Percentiles rank a stretch among this genome's conserved stretches.
Conservation (phyloP, 2,329 filamentous ascomycete genomes). For the Penicillium sp. region DNA sequence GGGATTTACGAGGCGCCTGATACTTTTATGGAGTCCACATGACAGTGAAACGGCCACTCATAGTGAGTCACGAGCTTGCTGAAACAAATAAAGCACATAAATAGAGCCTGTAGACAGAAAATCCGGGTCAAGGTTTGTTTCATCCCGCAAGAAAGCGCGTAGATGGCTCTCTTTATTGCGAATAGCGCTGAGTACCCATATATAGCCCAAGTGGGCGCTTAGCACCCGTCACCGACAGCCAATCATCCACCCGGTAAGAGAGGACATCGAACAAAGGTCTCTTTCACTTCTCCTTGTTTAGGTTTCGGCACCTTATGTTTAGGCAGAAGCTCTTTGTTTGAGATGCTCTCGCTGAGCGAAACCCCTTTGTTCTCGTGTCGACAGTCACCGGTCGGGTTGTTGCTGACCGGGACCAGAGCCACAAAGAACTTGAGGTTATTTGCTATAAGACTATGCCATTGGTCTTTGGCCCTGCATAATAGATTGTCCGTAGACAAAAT, state of each 20-base stretch:
- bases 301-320: background rate
- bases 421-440: no score
- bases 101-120: slow-evolving; percentile 11
- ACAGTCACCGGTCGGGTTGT: background rate
- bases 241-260: slow-evolving; percentile 15
- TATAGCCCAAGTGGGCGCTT: slow-evolving; percentile 28
- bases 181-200: slow-evolving; percentile 23
- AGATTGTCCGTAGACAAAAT: no score
- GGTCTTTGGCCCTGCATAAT: background rate
- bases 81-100: slow-evolving; percentile 18
- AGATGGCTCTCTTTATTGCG: slow-evolving; percentile 15
- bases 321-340: background rate
- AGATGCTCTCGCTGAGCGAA: background rate
- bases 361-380: background rate
- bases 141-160: slow-evolving; percentile 19
- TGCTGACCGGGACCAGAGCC: background rate
- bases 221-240: slow-evolving; percentile 20
- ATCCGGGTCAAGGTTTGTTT: slow-evolving; percentile 20
- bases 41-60: slow-evolving; percentile 14
- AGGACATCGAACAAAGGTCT: slow-evolving; percentile 5
- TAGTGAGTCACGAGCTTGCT: slow-evolving; percentile 1
- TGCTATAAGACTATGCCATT: no score
- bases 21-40: slow-evolving; percentile 10
- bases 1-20: slow-evolving; percentile 1
- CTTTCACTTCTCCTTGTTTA: background rate